These are phyloP conservation scores for Mrakiaceae sp. DNA, from an alignment of 1,284 basidiomycete genomes.

Conservation along the genomic window DNA sequence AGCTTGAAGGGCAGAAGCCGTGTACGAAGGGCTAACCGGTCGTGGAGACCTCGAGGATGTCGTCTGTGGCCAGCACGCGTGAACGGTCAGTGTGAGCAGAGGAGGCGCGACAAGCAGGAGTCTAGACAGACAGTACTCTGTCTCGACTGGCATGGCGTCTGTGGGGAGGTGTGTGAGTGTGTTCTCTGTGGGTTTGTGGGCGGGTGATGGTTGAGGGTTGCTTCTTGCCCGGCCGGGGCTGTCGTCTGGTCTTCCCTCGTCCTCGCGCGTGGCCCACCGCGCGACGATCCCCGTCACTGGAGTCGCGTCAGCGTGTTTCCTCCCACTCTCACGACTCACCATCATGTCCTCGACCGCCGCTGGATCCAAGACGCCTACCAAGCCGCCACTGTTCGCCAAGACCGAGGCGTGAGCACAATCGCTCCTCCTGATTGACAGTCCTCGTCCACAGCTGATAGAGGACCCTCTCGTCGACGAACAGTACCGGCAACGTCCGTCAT, in stretches of 20 bases:
- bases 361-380: not conserved
- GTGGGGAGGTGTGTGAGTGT: not conserved
- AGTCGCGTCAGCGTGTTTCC: too few relatives aligned
- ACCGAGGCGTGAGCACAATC: not conserved
- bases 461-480: not conserved
- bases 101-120: not conserved
- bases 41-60: not conserved
- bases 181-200: not conserved
- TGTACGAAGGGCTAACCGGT: not conserved
- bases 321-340: too few relatives aligned
- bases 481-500: not conserved
- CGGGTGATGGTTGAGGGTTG: not conserved
- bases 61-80: not conserved
- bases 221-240: not conserved
- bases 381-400: not conserved
- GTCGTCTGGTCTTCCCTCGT: too few relatives aligned
- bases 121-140: conserved; percentile 1
- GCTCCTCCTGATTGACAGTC: not conserved
- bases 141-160: conserved; percentile 8
- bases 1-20: not conserved
- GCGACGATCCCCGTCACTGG: too few relatives aligned
- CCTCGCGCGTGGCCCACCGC: too few relatives aligned
- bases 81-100: not conserved
- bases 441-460: not conserved
- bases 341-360: not conserved